Conservation (phyloP, 805 yeast genomes). For the Nakazawaea molendinolei region DNA sequence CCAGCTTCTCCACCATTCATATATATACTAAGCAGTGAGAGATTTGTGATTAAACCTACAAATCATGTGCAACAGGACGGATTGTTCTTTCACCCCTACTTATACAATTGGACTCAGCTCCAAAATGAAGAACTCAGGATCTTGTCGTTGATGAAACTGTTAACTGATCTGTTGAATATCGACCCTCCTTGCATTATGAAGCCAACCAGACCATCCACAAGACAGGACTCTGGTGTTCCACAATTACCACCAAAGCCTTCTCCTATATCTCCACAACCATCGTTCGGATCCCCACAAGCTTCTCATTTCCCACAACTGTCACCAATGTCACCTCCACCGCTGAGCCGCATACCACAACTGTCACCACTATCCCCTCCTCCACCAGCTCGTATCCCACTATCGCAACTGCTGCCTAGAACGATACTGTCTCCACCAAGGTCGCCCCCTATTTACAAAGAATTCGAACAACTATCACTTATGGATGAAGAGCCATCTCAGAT, state of each 20-base stretch:
- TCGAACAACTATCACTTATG: constrained; percentile 7
- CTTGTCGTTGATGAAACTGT: constrained; percentile 17
- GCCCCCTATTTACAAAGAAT: constrained; percentile 8
- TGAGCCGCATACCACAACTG: too few relatives aligned
- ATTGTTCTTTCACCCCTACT: constrained; percentile 57
- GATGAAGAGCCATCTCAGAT: constrained; percentile 3
- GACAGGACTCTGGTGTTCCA: constrained; percentile 1
- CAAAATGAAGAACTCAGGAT: constrained; percentile 19
- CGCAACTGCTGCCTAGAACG: neutral
- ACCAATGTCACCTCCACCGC: too few relatives aligned
- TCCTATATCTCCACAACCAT: constrained; percentile 3
- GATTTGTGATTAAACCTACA: constrained; percentile 46
- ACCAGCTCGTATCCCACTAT: too few relatives aligned
- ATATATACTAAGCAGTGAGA: constrained; percentile 47
- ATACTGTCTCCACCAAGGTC: constrained; percentile 12
- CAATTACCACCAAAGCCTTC: constrained; percentile 23
- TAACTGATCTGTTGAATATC: constrained; percentile 16
- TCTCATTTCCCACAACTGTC: too few relatives aligned
- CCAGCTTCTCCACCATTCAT: constrained; percentile 67
- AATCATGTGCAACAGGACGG: constrained; percentile 70
- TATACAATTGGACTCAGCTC: constrained; percentile 45
- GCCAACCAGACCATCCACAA: constrained; percentile 29
- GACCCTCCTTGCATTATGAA: constrained; percentile 13
- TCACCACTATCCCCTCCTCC: too few relatives aligned
- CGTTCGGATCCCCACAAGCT: too few relatives aligned